Percentiles rank a stretch among this genome's conserved stretches.
Evolutionary conservation across 1,139 yeast genomes (phyloP).

Genomic region (Candida sanyaensis): DNA sequence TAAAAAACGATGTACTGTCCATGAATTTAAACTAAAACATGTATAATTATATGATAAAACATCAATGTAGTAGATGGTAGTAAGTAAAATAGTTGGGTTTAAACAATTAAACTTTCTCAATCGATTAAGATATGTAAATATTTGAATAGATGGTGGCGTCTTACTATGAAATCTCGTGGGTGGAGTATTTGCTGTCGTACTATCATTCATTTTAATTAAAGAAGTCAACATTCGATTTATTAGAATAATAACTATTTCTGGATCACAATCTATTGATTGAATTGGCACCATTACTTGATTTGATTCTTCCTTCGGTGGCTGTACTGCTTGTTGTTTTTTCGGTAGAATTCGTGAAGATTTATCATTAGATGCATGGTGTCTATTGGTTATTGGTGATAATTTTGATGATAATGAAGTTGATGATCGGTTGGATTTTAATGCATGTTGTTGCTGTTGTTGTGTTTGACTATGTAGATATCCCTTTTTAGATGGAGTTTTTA

Average conservation of each 20-base stretch:
- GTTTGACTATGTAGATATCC: background rate
- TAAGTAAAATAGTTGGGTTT: conserved; percentile 77
- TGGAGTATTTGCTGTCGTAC: conserved; percentile 21
- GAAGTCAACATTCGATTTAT: conserved; percentile 81
- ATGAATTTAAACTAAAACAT: conserved; percentile 78
- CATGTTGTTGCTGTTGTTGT: conserved; percentile 4
- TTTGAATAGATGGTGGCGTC: conserved; percentile 86
- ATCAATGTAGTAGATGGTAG: conserved; percentile 88
- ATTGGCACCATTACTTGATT: conserved; percentile 42
- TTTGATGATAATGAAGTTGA: conserved; percentile 1
- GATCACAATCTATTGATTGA: conserved; percentile 66
- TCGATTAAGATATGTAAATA: conserved; percentile 74
- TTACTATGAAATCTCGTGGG: conserved; percentile 92
- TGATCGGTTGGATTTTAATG: background rate
- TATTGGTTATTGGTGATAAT: background rate
- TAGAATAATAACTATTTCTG: conserved; percentile 67
- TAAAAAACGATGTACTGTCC: conserved; percentile 90
- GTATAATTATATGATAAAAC: conserved; percentile 77
- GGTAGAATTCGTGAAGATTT: background rate
- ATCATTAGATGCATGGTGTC: background rate
- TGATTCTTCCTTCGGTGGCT: conserved; percentile 1
- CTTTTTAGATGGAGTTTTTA: background rate
- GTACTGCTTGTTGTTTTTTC: background rate
- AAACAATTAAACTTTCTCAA: conserved; percentile 81
- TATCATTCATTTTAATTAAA: conserved; percentile 69